phyloP scores from a whole-genome alignment of 257 asterid genomes.

The Datura wrightii region DNA sequence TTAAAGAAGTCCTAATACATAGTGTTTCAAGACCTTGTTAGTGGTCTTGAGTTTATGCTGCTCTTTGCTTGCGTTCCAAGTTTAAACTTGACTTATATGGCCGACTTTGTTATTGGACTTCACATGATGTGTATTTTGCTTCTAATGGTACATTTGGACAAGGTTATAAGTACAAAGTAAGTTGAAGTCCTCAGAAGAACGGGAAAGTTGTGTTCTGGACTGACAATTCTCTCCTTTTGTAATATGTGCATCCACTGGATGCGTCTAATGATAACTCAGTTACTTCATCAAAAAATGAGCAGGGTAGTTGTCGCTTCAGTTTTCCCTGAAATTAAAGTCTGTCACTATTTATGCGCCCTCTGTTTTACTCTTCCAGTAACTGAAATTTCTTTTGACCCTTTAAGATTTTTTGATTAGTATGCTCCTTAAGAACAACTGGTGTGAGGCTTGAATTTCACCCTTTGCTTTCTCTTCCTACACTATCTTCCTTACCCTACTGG shows the following conservation, averaged over 20 bases:
- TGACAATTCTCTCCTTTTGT: not conserved
- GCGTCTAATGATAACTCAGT: not conserved
- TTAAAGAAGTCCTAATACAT: not conserved
- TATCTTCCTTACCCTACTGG: not conserved
- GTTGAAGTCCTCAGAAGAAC: not conserved
- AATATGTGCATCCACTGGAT: not conserved
- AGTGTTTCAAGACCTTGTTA: not conserved
- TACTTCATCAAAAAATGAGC: not conserved
- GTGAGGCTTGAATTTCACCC: not conserved
- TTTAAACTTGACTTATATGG: conserved; percentile 3
- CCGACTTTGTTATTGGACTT: not conserved
- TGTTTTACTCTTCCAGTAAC: not conserved
- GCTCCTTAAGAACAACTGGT: not conserved
- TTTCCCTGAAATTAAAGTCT: not conserved
- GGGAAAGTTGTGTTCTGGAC: not conserved
- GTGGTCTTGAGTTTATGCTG: conserved; percentile 18
- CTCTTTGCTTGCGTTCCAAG: conserved; percentile 15
- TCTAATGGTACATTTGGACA: conserved; percentile 11
- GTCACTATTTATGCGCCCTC: conserved; percentile 5
- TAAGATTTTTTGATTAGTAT: not conserved
- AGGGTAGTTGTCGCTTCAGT: not conserved
- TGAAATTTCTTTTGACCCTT: not conserved
- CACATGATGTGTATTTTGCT: not conserved
- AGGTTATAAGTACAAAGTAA: conserved; percentile 16
- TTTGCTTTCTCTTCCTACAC: conserved; percentile 11